These are phyloP conservation scores for Macrocybe gigantea DNA, from an alignment of 768 basidiomycete genomes.

Conservation along the genomic window DNA sequence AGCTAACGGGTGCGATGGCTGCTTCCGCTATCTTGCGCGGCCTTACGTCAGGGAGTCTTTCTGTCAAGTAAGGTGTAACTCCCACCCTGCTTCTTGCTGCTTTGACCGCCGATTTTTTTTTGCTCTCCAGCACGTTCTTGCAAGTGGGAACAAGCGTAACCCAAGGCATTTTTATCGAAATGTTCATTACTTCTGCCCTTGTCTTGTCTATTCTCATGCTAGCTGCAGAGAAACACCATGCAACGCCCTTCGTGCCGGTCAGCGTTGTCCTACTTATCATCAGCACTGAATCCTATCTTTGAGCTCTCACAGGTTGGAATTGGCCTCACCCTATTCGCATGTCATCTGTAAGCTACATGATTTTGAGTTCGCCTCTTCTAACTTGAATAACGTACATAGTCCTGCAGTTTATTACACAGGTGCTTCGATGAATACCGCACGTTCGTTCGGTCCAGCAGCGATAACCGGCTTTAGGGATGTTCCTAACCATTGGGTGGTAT, in stretches of 20 bases:
- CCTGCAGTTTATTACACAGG: slow-evolving; percentile 61
- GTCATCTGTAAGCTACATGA: slow-evolving; percentile 43
- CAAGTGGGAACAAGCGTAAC: slow-evolving; percentile 40
- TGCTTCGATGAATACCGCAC: slow-evolving; percentile 63
- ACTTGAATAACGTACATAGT: slow-evolving; percentile 21
- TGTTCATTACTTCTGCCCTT: slow-evolving; percentile 59
- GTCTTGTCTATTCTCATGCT: slow-evolving; percentile 66
- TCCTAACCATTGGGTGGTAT: slow-evolving; percentile 55
- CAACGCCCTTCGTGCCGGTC: slow-evolving; percentile 69
- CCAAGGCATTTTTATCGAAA: slow-evolving; percentile 66
- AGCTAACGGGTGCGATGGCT: slow-evolving; percentile 53
- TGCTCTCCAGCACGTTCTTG: slow-evolving; percentile 39
- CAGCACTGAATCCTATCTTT: slow-evolving; percentile 1
- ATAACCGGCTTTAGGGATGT: slow-evolving; percentile 48
- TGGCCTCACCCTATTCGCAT: slow-evolving; percentile 57
- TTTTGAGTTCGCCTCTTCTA: not conserved
- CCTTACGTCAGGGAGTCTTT: slow-evolving; percentile 48
- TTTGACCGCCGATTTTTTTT: not conserved
- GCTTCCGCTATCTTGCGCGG: slow-evolving; percentile 50
- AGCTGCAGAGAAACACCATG: slow-evolving; percentile 63
- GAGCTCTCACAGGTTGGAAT: slow-evolving; percentile 43
- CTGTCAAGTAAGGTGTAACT: slow-evolving; percentile 41
- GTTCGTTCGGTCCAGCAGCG: slow-evolving; percentile 66
- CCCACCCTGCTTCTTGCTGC: not conserved
- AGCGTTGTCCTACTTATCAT: not conserved